Evolutionary conservation across 2,329 filamentous ascomycete species (phyloP).

Genomic region (Fusarium euwallaceae): DNA sequence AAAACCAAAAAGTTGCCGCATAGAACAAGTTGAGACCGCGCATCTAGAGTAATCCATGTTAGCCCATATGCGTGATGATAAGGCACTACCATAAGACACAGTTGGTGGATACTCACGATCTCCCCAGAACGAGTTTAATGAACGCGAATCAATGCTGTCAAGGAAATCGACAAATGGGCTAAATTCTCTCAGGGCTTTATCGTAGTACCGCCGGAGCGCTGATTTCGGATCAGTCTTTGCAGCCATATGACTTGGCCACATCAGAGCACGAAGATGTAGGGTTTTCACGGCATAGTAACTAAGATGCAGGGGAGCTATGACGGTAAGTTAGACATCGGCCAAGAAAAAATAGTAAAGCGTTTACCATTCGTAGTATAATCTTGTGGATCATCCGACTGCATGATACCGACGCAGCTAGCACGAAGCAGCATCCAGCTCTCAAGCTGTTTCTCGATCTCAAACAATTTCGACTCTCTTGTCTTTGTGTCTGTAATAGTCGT

Average conservation of each 20-base stretch:
- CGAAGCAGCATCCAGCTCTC: conserved; percentile 20
- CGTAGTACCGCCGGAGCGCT: conserved; percentile 39
- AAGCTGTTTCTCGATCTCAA: conserved; percentile 15
- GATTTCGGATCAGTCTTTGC: conserved; percentile 46
- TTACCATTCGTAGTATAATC: neutral
- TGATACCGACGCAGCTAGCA: conserved; percentile 7
- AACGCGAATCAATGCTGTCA: conserved; percentile 8
- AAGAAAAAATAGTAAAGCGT: too few relatives aligned
- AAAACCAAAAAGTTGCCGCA: conserved; percentile 56
- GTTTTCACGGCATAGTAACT: conserved; percentile 51
- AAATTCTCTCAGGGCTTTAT: conserved; percentile 40
- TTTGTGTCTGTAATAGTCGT: conserved; percentile 7
- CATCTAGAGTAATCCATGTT: conserved; percentile 1
- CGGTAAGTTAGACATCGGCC: neutral
- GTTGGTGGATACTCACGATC: conserved; percentile 3
- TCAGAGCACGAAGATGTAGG: conserved; percentile 52
- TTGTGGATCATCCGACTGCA: conserved; percentile 5
- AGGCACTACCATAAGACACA: neutral
- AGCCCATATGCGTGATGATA: neutral
- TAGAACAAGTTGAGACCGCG: conserved; percentile 53
- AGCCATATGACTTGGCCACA: conserved; percentile 53
- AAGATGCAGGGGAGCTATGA: conserved; percentile 44
- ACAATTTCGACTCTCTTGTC: conserved; percentile 5
- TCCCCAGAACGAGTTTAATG: conserved; percentile 24
- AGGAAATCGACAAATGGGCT: conserved; percentile 49